Percentiles rank a stretch among this genome's conserved stretches.
phyloP scores from a whole-genome alignment of 441 rosid species.

The Populus trichocarpa region DNA sequence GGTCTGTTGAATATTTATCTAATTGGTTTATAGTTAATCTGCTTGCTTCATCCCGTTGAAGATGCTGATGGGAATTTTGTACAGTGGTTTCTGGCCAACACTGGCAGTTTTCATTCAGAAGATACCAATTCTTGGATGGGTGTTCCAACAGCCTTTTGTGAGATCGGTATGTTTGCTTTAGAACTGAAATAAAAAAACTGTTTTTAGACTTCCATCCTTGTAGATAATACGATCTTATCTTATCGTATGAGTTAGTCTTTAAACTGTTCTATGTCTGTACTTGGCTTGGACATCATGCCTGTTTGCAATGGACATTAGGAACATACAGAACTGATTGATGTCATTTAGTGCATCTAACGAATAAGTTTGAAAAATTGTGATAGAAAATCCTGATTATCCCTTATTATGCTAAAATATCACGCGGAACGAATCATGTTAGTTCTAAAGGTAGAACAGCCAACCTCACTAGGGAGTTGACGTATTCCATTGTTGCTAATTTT shows the following conservation, averaged over 20 bases:
- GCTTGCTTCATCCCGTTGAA: neutral
- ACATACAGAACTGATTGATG: neutral
- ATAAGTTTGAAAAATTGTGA: no score
- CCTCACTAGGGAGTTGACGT: neutral
- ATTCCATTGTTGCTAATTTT: neutral
- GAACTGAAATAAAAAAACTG: neutral
- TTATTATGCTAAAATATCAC: neutral
- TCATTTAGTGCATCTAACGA: neutral
- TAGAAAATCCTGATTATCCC: neutral
- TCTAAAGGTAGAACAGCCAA: neutral
- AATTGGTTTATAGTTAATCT: neutral
- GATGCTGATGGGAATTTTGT: constrained; percentile 23
- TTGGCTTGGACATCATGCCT: neutral
- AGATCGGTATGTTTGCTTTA: constrained; percentile 59
- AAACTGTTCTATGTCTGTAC: neutral
- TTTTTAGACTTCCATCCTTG: neutral
- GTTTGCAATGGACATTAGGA: neutral
- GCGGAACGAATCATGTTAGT: neutral
- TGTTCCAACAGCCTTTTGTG: constrained; percentile 69
- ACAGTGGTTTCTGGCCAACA: constrained; percentile 99
- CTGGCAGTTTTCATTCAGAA: constrained; percentile 78
- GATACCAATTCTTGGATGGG: constrained; percentile 93
- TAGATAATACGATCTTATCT: neutral
- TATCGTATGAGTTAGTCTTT: neutral
- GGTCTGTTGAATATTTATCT: constrained; percentile 34